Percentiles rank a stretch among this genome's conserved stretches.
Conservation (phyloP, 2,329 filamentous ascomycete genomes). For the Cercospora canescens region DNA sequence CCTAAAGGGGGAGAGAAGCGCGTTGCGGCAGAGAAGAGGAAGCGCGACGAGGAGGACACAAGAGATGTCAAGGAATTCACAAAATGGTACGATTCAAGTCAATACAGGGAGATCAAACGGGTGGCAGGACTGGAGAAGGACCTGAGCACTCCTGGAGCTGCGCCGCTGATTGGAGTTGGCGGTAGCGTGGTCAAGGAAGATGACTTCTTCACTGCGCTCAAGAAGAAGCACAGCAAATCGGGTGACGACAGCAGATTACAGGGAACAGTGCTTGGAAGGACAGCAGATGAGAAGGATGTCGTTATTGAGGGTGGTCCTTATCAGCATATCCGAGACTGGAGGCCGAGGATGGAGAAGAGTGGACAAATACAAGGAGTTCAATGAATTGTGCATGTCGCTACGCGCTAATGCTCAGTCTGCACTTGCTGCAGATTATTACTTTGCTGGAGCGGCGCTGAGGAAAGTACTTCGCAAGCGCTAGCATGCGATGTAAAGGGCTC, state of each 20-base stretch:
- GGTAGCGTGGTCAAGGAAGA: slow-evolving; percentile 43
- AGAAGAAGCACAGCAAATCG: slow-evolving; percentile 89
- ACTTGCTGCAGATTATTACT: neutral
- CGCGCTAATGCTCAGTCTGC: neutral
- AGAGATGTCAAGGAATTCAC: slow-evolving; percentile 77
- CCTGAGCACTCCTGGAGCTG: slow-evolving; percentile 52
- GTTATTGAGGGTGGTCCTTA: slow-evolving; percentile 75
- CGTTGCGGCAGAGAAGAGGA: slow-evolving; percentile 42
- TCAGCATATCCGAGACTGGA: slow-evolving; percentile 69
- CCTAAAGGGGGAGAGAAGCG: slow-evolving; percentile 34
- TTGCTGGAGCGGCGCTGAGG: neutral
- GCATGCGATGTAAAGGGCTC: neutral
- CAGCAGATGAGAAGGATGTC: slow-evolving; percentile 68
- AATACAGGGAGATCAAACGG: slow-evolving; percentile 77
- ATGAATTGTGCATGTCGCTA: neutral
- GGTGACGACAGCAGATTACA: slow-evolving; percentile 78
- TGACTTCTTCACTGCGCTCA: slow-evolving; percentile 61
- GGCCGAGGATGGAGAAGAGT: slow-evolving; percentile 34
- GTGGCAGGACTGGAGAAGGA: slow-evolving; percentile 64
- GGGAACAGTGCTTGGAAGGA: slow-evolving; percentile 78
- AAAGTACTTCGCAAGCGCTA: neutral
- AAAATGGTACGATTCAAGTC: slow-evolving; percentile 72
- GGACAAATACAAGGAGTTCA: slow-evolving; percentile 5
- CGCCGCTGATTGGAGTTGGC: slow-evolving; percentile 43
- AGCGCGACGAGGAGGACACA: slow-evolving; percentile 68